Evolutionary conservation across 2,329 filamentous ascomycete genomes (phyloP).

Genomic region (Aspergillus sp.): DNA sequence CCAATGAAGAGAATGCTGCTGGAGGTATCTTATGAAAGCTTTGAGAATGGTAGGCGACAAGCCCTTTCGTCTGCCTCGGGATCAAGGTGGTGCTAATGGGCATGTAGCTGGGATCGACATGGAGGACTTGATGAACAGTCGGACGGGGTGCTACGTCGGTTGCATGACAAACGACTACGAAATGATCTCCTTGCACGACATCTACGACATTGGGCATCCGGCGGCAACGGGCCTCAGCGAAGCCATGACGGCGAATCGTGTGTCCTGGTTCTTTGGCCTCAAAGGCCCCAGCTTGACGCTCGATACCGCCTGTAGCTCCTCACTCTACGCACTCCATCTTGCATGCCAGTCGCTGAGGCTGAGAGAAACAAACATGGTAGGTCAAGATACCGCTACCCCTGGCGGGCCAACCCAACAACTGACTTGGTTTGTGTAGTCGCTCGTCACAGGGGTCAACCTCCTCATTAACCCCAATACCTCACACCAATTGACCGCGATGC

Average conservation of each 20-base stretch:
- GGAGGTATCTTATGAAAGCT: constrained; percentile 32
- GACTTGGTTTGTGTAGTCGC: constrained; percentile 19
- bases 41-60: constrained; percentile 28
- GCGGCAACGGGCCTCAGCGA: neutral
- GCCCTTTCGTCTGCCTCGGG: no score
- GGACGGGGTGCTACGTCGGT: neutral
- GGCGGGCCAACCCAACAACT: no score
- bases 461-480: constrained; percentile 29
- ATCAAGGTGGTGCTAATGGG: no score
- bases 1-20: constrained; percentile 34
- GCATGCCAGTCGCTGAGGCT: constrained; percentile 33
- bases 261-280: constrained; percentile 41
- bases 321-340: constrained; percentile 38
- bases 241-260: constrained; percentile 25
- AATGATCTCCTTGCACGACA: neutral
- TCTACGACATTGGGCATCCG: neutral
- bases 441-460: constrained; percentile 31
- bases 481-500: neutral
- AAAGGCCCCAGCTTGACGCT: constrained; percentile 39
- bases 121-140: neutral
- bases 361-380: constrained; percentile 23
- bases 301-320: constrained; percentile 41
- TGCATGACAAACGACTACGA: neutral
- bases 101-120: neutral
- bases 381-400: constrained; percentile 6